Evolutionary conservation across 495 filamentous ascomycete species (phyloP), one percentile per base, ranked within the genome.

Genomic region (Lichenothelia convexa): DNA sequence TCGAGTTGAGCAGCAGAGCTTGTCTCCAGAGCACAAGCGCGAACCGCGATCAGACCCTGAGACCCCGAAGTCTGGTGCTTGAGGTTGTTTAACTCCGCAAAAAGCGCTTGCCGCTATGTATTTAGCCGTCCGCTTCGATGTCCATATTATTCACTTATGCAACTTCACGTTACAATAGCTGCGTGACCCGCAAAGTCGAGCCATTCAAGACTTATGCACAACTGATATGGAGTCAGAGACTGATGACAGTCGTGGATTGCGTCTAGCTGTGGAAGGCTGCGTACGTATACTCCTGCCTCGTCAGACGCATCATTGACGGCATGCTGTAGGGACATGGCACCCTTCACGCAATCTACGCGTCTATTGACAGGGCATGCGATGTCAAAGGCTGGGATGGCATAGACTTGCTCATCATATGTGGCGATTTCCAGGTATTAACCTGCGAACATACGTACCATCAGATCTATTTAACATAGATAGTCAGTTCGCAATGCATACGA

Each of bases 401-500:
- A 13, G 85, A 93, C 49, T 49, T 87, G 5, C 58, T 92, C 31
- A 85, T 93, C 46, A 89, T 93, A 44, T 78, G 82, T 29, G 85
- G 85, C 12, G 85, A 93, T 49, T 93, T 93, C 37, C 78, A 94
- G 61, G 79, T 80, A 59, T 27, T 43, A 44, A 11, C 21, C n/a
- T 24, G 26, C 11, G n/a, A 5, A 11, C 5, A n/a, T 22, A 6
- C 21, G 8, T 21, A 23, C 3, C 31, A 18, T 18, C 19, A 26
- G 22, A 15, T 34, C n/a, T 1, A 17, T 1, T 1, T 61, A 37
- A 61, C 39, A 33, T 26, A 5, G 6, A 12, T 46, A 84, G 73
- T 75, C 89, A 12, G 71, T 87, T 23, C 82, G 89, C 36, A 97
- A 97, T 57, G 67, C 75, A 1, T 68, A 74, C 34, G 89, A 97